A percentile compares a stretch with the other conserved stretches of the same genome.
These are phyloP conservation scores for Moniliella sp. DNA, from an alignment of 1,284 basidiomycete species.

Conservation along the genomic window DNA sequence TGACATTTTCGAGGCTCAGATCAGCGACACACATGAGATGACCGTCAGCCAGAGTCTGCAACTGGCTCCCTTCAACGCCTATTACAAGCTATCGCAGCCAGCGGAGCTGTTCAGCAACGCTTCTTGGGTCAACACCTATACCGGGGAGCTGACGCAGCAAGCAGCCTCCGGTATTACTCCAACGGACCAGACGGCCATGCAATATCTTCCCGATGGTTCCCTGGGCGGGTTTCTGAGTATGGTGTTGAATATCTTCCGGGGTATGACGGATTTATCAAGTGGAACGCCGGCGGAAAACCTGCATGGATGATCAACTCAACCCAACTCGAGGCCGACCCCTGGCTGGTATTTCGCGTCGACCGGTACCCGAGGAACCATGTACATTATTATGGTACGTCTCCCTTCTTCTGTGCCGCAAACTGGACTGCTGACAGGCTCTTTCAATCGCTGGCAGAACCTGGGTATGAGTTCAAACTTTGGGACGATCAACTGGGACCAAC, in stretches of 20 bases:
- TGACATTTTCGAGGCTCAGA: constrained; percentile 47
- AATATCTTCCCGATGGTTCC: constrained; percentile 5
- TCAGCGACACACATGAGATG: constrained; percentile 6
- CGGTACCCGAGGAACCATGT: background rate
- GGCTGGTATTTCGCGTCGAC: background rate
- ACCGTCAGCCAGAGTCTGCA: constrained; percentile 61
- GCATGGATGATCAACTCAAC: background rate
- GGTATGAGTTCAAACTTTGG: constrained; percentile 8
- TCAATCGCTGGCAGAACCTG: no score
- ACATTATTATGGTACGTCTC: no score
- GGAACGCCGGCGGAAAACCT: constrained; percentile 1
- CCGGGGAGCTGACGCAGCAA: constrained; percentile 57
- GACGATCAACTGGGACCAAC: background rate
- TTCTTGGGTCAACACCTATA: constrained; percentile 47
- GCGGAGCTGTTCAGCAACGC: constrained; percentile 14
- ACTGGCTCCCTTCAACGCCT: constrained; percentile 45
- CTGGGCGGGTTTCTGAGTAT: constrained; percentile 8
- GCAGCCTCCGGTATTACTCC: constrained; percentile 31
- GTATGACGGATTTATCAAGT: constrained; percentile 46
- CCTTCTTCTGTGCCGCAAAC: no score
- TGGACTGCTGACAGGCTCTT: no score
- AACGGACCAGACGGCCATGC: constrained; percentile 16
- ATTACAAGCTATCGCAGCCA: constrained; percentile 19
- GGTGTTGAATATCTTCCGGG: constrained; percentile 39
- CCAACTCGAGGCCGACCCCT: background rate